These are phyloP conservation scores for Globisporangium abappressorium DNA, from an alignment of 352 stramenopile species.

Conservation along the genomic window DNA sequence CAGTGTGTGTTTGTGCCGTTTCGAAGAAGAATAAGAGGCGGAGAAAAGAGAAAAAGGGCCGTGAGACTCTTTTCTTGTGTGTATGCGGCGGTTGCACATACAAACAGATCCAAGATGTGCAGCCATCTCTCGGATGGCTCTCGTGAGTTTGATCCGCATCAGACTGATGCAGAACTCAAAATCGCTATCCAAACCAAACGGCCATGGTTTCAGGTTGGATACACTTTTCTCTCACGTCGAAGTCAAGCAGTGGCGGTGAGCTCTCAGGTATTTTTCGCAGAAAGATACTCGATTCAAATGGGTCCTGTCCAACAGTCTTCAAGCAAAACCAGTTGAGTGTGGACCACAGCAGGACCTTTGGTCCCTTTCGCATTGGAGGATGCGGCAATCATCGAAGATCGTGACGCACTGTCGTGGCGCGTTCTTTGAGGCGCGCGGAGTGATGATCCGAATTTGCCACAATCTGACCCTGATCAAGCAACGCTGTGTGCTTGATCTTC, in stretches of 20 bases:
- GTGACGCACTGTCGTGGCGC: slow-evolving; percentile 11
- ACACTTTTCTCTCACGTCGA: background rate
- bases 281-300: slow-evolving; percentile 4
- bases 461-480: slow-evolving; percentile 1
- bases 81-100: background rate
- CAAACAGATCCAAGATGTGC: background rate
- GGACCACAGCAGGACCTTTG: background rate
- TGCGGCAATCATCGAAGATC: slow-evolving; percentile 12
- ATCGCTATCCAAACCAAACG: background rate
- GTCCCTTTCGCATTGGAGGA: background rate
- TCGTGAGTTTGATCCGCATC: background rate
- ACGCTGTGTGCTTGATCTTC: background rate
- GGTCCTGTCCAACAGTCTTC: background rate
- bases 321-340: background rate
- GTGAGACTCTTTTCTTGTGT: background rate
- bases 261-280: slow-evolving; percentile 3
- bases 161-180: background rate
- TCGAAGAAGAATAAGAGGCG: background rate
- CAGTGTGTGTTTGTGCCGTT: background rate
- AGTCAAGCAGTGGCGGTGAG: background rate
- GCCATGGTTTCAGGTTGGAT: background rate
- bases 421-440: slow-evolving; percentile 1
- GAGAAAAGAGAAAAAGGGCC: background rate
- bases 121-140: background rate
- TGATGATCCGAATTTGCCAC: slow-evolving; percentile 6